Percentiles rank a stretch among this genome's conserved stretches.
These are phyloP conservation scores for thale cress (Arabidopsis thaliana) DNA, from an alignment of 345 rosid species.

Conservation along the genomic window TAIR10.1 NC_003075.7:8428501-8429000, in stretches of 20 bases:
- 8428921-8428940: slow-evolving; percentile 55
- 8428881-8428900: slow-evolving; percentile 23
- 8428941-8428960: slow-evolving; percentile 52
- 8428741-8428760: neutral
- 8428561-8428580: neutral
- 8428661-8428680: neutral
- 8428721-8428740: neutral
- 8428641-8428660: neutral
- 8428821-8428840: neutral
- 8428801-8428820: no score
- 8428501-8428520: neutral
- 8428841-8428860: slow-evolving; percentile 55
- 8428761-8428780: no score
- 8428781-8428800: no score
- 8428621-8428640: neutral
- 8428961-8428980: slow-evolving; percentile 44
- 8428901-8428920: slow-evolving; percentile 50
- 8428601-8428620: neutral
- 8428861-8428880: slow-evolving; percentile 48
- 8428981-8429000: slow-evolving; percentile 50
- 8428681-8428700: neutral
- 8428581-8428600: neutral
- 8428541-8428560: neutral
- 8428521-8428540: neutral
- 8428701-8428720: neutral